Evolutionary conservation across 371 early-diverging fungal species (phyloP), one percentile per base, ranked within the genome.

Genomic region (Mortierella sp.): DNA sequence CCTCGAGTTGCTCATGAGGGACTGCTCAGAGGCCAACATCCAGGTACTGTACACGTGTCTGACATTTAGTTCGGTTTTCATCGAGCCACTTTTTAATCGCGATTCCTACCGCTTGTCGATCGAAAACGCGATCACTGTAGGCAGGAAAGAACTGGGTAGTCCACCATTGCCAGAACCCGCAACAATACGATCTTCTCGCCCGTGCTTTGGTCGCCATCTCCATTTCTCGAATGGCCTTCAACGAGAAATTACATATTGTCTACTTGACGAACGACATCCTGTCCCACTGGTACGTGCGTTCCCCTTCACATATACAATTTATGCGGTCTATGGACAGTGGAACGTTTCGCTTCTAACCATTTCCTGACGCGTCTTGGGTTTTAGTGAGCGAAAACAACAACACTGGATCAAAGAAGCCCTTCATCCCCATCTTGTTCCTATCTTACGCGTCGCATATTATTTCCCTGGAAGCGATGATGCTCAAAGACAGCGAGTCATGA

Each of bases 101-200:
- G 47, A 32, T 21, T 26, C 26, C 14, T n/a, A n/a, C n/a, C n/a
- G n/a, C n/a, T n/a, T n/a, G n/a, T n/a, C n/a, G n/a, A n/a, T n/a
- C n/a, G n/a, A n/a, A n/a, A n/a, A n/a, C n/a, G n/a, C 6, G 21
- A 28, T 56, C n/a, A 42, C 21, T 1, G n/a, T 76, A 87, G 89
- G 72, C 82, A 21, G 89, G 87, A 21, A 88, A 86, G 60, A 80
- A 72, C 27, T 88, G 89, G 89, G 79, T 86, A n/a, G 81, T 84
- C 54, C 80, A 84, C 9, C 66, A 85, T 41, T 87, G 87, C 46
- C 80, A 75, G 14, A 61, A 70, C 31, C 78, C 83, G 15, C 58
- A 52, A 23, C 86, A 87, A 17, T 70, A 79, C 19, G 78, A 70
- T 32, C 70, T 67, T 3, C 41, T 87, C 4, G 32, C 81, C 23